Conservation (phyloP, 2,329 filamentous ascomycete genomes). For the Calonectria fujianensis region DNA sequence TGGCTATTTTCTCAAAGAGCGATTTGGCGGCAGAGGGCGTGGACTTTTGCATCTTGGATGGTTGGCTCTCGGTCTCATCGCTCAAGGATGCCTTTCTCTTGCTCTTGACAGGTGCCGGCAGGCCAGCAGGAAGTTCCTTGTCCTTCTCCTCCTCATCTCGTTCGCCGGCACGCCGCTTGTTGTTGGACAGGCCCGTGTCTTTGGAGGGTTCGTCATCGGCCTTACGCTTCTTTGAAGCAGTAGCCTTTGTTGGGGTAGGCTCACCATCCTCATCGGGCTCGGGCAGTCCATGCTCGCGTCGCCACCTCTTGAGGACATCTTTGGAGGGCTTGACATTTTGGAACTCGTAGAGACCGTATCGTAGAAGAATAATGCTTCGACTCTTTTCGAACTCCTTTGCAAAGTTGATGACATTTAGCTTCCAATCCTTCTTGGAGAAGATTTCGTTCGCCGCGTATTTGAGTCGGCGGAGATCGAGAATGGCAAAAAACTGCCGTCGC, state of each 20-base stretch:
- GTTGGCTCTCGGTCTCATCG: constrained; percentile 69
- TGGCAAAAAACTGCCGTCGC: constrained; percentile 77
- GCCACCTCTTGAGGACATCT: constrained; percentile 75
- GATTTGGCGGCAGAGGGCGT: constrained; percentile 73
- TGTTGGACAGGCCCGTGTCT: constrained; percentile 60
- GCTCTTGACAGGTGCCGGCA: constrained; percentile 64
- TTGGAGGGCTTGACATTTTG: constrained; percentile 77
- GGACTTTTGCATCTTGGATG: constrained; percentile 70
- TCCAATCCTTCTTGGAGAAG: constrained; percentile 77
- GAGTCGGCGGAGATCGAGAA: constrained; percentile 76
- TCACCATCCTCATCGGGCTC: constrained; percentile 65
- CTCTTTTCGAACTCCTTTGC: constrained; percentile 80
- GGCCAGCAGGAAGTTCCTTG: constrained; percentile 26
- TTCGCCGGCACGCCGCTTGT: constrained; percentile 67
- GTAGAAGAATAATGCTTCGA: constrained; percentile 75
- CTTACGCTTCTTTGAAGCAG: constrained; percentile 73
- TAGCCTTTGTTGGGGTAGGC: constrained; percentile 58
- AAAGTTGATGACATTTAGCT: constrained; percentile 77
- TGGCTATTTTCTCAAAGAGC: constrained; percentile 75
- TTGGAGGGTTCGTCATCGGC: constrained; percentile 70
- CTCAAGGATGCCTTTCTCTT: constrained; percentile 71
- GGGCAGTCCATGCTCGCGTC: constrained; percentile 73
- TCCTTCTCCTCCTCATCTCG: constrained; percentile 64
- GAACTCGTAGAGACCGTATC: constrained; percentile 78
- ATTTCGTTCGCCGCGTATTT: constrained; percentile 78